Percentiles rank a stretch among this genome's conserved stretches.
These are phyloP conservation scores for Sugiyamaella floridensis DNA, from an alignment of 805 yeast species.

Conservation along the genomic window DNA sequence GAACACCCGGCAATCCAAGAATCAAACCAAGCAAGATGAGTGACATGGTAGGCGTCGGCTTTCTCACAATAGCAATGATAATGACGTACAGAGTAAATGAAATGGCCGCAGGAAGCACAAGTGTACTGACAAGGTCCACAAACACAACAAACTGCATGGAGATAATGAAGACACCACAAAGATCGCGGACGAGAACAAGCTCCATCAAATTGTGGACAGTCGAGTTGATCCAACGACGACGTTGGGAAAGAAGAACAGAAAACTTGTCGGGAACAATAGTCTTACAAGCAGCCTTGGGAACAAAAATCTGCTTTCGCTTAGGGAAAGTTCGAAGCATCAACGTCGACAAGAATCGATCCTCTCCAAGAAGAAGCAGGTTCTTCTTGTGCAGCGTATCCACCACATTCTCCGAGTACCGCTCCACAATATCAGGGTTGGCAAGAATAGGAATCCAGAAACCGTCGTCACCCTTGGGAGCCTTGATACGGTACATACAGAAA, in stretches of 20 bases:
- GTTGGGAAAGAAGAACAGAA: slow-evolving; percentile 74
- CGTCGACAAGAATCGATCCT: slow-evolving; percentile 80
- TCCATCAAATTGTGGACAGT: slow-evolving; percentile 93
- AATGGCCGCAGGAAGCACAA: slow-evolving; percentile 85
- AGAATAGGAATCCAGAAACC: slow-evolving; percentile 91
- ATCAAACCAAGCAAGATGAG: slow-evolving; percentile 68
- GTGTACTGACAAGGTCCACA: slow-evolving; percentile 79
- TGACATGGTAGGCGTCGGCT: slow-evolving; percentile 74
- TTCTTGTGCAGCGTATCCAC: slow-evolving; percentile 79
- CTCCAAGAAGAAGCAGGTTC: slow-evolving; percentile 80
- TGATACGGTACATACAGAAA: slow-evolving; percentile 87
- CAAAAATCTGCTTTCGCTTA: slow-evolving; percentile 76
- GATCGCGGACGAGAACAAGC: slow-evolving; percentile 71
- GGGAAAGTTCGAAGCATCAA: slow-evolving; percentile 88
- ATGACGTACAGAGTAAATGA: slow-evolving; percentile 76
- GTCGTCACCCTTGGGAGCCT: slow-evolving; percentile 60
- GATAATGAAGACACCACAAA: slow-evolving; percentile 92
- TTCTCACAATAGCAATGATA: slow-evolving; percentile 59
- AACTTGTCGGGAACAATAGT: slow-evolving; percentile 82
- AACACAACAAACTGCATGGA: slow-evolving; percentile 90
- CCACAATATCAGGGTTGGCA: slow-evolving; percentile 91
- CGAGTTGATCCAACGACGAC: slow-evolving; percentile 96
- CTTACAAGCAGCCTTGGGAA: slow-evolving; percentile 88
- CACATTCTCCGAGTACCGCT: slow-evolving; percentile 80
- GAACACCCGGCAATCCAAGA: slow-evolving; percentile 77